Evolutionary conservation across 495 filamentous ascomycete genomes (phyloP).

Genomic region (Glarea lozoyensis): DNA sequence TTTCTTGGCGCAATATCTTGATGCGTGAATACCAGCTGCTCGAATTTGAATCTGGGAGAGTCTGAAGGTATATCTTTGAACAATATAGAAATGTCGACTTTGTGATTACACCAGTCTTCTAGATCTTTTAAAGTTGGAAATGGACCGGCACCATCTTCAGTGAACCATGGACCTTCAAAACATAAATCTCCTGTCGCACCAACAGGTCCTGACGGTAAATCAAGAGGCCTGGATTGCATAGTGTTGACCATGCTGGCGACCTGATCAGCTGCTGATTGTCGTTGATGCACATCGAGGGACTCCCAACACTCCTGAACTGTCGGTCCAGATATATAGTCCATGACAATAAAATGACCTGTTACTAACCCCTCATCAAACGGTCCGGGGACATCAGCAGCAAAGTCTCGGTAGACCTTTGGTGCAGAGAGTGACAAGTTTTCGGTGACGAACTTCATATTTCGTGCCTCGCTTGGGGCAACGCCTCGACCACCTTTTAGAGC

Average conservation of each 20-base stretch:
- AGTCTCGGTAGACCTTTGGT: slow-evolving; percentile 3
- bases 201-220: slow-evolving; percentile 22
- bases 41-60: neutral
- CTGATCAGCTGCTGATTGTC: slow-evolving; percentile 18
- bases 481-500: slow-evolving; percentile 3
- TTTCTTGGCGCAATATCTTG: slow-evolving; percentile 2
- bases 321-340: slow-evolving; percentile 26
- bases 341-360: slow-evolving; percentile 25
- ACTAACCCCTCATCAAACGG: neutral
- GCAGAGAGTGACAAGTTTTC: neutral
- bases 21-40: slow-evolving; percentile 7
- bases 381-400: slow-evolving; percentile 1
- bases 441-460: slow-evolving; percentile 4
- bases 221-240: slow-evolving; percentile 19
- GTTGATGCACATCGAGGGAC: slow-evolving; percentile 9
- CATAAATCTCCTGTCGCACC: slow-evolving; percentile 20
- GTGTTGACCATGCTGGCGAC: slow-evolving; percentile 19
- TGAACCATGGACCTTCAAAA: slow-evolving; percentile 24
- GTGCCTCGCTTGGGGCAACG: neutral
- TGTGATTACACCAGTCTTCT: slow-evolving; percentile 26
- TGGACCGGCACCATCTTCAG: slow-evolving; percentile 24
- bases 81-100: slow-evolving; percentile 3
- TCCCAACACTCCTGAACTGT: slow-evolving; percentile 23
- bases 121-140: slow-evolving; percentile 21
- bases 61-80: slow-evolving; percentile 1